Evolutionary conservation across 352 stramenopile species (phyloP).

Genomic region (Phytophthora colocasiae): DNA sequence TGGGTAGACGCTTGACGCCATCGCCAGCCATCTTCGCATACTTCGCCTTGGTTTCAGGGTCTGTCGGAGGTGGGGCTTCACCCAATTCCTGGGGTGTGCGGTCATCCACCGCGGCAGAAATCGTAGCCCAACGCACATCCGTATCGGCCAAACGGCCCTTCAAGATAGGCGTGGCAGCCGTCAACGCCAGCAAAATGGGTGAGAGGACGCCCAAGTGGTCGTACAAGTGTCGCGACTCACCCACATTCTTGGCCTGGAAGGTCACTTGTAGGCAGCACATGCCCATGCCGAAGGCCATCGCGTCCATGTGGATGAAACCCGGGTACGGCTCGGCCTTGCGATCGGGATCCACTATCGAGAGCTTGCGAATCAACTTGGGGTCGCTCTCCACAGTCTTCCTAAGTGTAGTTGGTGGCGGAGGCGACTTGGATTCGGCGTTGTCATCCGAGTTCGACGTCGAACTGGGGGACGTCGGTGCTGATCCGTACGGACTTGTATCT

Average conservation of each 20-base stretch:
- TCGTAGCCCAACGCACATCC: constrained; percentile 96
- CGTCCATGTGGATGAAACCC: constrained; percentile 98
- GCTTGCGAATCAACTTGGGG: constrained; percentile 51
- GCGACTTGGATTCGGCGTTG: constrained; percentile 67
- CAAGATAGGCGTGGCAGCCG: constrained; percentile 98
- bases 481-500: constrained; percentile 27
- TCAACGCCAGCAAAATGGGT: constrained; percentile 98
- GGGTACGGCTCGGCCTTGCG: constrained; percentile 84
- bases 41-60: constrained; percentile 59
- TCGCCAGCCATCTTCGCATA: constrained; percentile 94
- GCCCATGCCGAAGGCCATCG: constrained; percentile 99
- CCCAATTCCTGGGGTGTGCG: constrained; percentile 86
- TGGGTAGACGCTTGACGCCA: constrained; percentile 93
- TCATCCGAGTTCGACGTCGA: constrained; percentile 68
- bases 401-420: constrained; percentile 26
- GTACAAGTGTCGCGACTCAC: constrained; percentile 99
- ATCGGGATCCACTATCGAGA: constrained; percentile 46
- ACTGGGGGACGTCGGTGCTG: constrained; percentile 36
- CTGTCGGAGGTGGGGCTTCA: constrained; percentile 42
- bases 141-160: constrained; percentile 94
- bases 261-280: constrained; percentile 99
- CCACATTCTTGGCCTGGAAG: constrained; percentile 98
- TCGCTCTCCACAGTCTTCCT: constrained; percentile 40
- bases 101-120: constrained; percentile 98
- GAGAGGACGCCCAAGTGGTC: constrained; percentile 99